A percentile compares a stretch with the other conserved stretches of the same genome.
phyloP scores from a whole-genome alignment of 768 basidiomycete genomes.

The Mycena maculata region DNA sequence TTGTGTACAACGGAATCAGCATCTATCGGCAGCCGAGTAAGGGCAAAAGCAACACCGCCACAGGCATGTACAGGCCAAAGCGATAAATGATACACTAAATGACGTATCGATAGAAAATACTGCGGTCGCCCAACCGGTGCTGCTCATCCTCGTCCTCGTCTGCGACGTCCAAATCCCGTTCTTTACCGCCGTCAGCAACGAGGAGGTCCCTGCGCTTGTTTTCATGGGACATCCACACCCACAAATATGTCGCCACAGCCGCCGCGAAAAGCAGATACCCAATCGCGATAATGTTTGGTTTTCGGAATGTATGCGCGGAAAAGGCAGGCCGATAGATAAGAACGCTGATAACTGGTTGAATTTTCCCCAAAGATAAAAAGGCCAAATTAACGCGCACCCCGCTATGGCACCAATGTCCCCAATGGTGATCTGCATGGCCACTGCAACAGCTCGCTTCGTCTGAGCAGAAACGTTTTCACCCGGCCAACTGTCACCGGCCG shows the following conservation, averaged over 20 bases:
- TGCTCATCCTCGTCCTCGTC: conserved; percentile 39
- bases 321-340: conserved; percentile 67
- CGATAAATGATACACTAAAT: conserved; percentile 33
- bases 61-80: too few relatives aligned
- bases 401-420: conserved; percentile 71
- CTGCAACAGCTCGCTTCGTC: conserved; percentile 71
- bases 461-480: conserved; percentile 77
- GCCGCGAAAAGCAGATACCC: conserved; percentile 67
- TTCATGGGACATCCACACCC: conserved; percentile 61
- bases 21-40: too few relatives aligned
- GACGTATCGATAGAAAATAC: conserved; percentile 54
- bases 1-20: neutral
- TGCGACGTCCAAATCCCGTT: conserved; percentile 25
- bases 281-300: conserved; percentile 68
- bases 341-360: conserved; percentile 46
- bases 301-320: conserved; percentile 58
- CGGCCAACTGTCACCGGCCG: conserved; percentile 58
- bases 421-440: conserved; percentile 73
- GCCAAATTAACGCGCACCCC: conserved; percentile 45
- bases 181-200: conserved; percentile 38
- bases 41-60: too few relatives aligned
- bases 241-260: conserved; percentile 56
- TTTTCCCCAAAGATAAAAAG: neutral
- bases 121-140: conserved; percentile 52
- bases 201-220: conserved; percentile 58